Evolutionary conservation across 2,329 filamentous ascomycete genomes (phyloP).

Genomic region (Cladosporium velox): DNA sequence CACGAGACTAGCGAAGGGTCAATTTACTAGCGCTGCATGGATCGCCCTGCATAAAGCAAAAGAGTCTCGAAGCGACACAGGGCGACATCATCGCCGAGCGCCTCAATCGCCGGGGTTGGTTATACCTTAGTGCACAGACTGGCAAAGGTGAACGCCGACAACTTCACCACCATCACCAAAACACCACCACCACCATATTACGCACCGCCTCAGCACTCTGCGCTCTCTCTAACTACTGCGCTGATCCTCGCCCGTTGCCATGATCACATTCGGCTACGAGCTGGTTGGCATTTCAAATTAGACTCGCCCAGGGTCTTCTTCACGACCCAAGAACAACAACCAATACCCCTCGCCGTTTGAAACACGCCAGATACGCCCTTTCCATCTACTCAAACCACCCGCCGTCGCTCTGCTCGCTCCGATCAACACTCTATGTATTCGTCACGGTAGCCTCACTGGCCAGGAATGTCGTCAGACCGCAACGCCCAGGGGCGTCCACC

Average conservation of each 20-base stretch:
- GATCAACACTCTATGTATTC: conserved; percentile 14
- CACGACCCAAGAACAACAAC: conserved; percentile 4
- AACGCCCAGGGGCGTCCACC: conserved; percentile 53
- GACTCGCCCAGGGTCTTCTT: conserved; percentile 15
- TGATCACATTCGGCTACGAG: not conserved
- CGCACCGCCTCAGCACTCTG: not conserved
- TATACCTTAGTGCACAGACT: not conserved
- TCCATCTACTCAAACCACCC: not conserved
- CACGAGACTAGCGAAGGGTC: not conserved
- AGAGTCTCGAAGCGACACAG: not conserved
- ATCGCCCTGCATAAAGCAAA: conserved; percentile 12
- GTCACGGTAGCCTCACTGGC: conserved; percentile 23
- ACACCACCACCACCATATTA: not conserved
- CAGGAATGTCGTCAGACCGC: conserved; percentile 29
- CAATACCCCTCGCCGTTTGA: conserved; percentile 7
- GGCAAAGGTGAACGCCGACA: conserved; percentile 12
- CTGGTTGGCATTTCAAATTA: conserved; percentile 12
- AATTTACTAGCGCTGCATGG: conserved; percentile 5
- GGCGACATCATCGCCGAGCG: conserved; percentile 14
- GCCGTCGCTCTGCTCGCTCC: conserved; percentile 25
- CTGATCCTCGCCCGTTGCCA: not conserved
- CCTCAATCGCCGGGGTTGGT: not conserved
- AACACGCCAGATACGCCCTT: not conserved
- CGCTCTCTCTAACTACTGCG: not conserved
- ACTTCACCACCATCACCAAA: not conserved